Conservation (phyloP, 306 rosid species). For the Styphnolobium japonicum region DNA sequence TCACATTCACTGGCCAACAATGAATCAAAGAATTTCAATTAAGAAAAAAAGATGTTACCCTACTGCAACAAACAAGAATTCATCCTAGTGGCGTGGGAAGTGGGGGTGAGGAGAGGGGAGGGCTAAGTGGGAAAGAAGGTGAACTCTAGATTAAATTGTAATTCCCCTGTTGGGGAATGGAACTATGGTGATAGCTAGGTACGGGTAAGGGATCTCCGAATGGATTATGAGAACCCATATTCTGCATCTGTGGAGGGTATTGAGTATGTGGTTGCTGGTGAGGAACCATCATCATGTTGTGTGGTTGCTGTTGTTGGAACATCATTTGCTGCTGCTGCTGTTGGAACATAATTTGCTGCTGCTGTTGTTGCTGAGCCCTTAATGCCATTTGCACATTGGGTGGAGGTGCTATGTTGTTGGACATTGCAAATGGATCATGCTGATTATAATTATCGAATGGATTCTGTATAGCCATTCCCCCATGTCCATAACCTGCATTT, state of each 20-base stretch:
- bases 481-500: constrained; percentile 84
- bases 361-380: constrained; percentile 68
- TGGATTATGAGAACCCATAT: constrained; percentile 52
- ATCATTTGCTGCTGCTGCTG: constrained; percentile 47
- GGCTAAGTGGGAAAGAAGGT: background rate
- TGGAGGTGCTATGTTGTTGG: constrained; percentile 68
- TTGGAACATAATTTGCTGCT: constrained; percentile 51
- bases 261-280: constrained; percentile 38
- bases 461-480: constrained; percentile 43
- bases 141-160: constrained; percentile 58
- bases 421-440: constrained; percentile 74
- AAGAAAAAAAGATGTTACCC: background rate
- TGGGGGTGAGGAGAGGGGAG: background rate
- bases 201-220: constrained; percentile 75
- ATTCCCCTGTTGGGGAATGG: constrained; percentile 57
- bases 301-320: constrained; percentile 35
- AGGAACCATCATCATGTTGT: constrained; percentile 64
- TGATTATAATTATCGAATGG: constrained; percentile 55
- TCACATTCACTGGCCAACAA: constrained; percentile 26
- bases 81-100: background rate
- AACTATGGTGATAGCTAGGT: constrained; percentile 40
- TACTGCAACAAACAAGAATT: constrained; percentile 23
- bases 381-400: constrained; percentile 74
- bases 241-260: constrained; percentile 54
- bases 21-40: constrained; percentile 21